Percentiles rank a stretch among this genome's conserved stretches.
phyloP scores from a whole-genome alignment of 331 rosid genomes.

The Pyracantha coccinea region DNA sequence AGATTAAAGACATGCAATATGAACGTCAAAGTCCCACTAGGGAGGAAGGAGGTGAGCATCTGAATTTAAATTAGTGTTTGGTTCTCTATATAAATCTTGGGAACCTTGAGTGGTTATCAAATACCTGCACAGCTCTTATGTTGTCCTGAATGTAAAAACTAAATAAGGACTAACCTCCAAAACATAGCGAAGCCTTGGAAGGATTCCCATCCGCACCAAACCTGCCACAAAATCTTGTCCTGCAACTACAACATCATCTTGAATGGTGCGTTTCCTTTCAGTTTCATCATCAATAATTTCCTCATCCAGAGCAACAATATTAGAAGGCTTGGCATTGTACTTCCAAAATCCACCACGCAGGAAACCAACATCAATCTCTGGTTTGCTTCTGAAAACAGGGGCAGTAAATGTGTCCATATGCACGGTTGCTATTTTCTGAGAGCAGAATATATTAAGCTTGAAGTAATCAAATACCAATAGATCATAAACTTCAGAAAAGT shows the following conservation, averaged over 20 bases:
- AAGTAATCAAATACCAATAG: background rate
- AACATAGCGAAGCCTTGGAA: slow-evolving; percentile 73
- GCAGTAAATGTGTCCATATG: slow-evolving; percentile 66
- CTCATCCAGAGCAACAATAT: slow-evolving; percentile 45
- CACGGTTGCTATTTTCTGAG: slow-evolving; percentile 49
- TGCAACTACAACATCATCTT: slow-evolving; percentile 87
- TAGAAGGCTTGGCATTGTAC: slow-evolving; percentile 83
- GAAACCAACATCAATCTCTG: slow-evolving; percentile 74
- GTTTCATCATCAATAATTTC: slow-evolving; percentile 48
- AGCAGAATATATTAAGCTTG: slow-evolving; percentile 11
- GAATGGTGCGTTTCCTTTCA: slow-evolving; percentile 70
- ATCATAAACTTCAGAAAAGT: background rate
- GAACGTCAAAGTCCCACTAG: background rate
- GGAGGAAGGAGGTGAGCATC: background rate
- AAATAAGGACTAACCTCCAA: slow-evolving; percentile 58
- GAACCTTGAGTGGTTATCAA: background rate
- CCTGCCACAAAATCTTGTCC: slow-evolving; percentile 94
- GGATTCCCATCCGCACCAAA: slow-evolving; percentile 86
- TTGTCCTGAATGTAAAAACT: background rate
- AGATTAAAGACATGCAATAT: background rate
- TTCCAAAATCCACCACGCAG: slow-evolving; percentile 95
- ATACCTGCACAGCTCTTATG: background rate
- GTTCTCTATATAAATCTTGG: background rate
- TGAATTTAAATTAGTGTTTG: background rate
- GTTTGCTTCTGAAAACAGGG: slow-evolving; percentile 80